These are phyloP conservation scores for Hericium alpestre DNA, from an alignment of 768 basidiomycete genomes.

Conservation along the genomic window DNA sequence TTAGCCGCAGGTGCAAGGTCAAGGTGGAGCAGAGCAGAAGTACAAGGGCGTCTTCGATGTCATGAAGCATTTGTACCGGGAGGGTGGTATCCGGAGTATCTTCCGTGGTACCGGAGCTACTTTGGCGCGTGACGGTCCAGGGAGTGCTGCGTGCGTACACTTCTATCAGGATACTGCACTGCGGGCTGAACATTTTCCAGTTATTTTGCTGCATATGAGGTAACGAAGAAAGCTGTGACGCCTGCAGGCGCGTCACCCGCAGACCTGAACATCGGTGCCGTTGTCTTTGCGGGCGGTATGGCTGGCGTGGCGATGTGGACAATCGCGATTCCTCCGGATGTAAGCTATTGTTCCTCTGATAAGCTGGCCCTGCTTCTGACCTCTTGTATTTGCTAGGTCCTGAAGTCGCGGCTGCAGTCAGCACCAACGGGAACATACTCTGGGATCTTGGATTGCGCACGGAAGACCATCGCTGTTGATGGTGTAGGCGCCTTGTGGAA, in stretches of 20 bases:
- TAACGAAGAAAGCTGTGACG: slow-evolving; percentile 78
- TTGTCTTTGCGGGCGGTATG: slow-evolving; percentile 86
- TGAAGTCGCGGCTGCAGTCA: slow-evolving; percentile 93
- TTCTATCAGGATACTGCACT: slow-evolving; percentile 2
- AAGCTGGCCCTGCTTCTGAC: background rate
- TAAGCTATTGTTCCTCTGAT: slow-evolving; percentile 29
- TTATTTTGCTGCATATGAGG: slow-evolving; percentile 96
- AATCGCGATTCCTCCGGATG: slow-evolving; percentile 93
- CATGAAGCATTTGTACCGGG: slow-evolving; percentile 78
- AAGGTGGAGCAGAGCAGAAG: slow-evolving; percentile 56
- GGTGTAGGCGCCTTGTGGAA: slow-evolving; percentile 88
- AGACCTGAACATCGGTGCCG: slow-evolving; percentile 73
- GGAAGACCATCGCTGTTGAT: slow-evolving; percentile 85
- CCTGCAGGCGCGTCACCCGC: slow-evolving; percentile 70
- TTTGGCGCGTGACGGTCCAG: slow-evolving; percentile 88
- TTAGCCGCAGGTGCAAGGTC: slow-evolving; percentile 68
- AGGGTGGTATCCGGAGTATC: slow-evolving; percentile 86
- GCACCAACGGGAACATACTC: slow-evolving; percentile 97
- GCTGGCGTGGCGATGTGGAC: slow-evolving; percentile 99
- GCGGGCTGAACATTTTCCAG: slow-evolving; percentile 28
- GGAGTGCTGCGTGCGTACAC: slow-evolving; percentile 78
- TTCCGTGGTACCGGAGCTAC: slow-evolving; percentile 93
- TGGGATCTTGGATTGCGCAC: slow-evolving; percentile 84
- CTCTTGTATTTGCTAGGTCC: slow-evolving; percentile 43
- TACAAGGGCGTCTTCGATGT: slow-evolving; percentile 93